Base-by-base conservation (phyloP, 2,329 filamentous ascomycete species). In the Chaetomiaceae sp. region DNA sequence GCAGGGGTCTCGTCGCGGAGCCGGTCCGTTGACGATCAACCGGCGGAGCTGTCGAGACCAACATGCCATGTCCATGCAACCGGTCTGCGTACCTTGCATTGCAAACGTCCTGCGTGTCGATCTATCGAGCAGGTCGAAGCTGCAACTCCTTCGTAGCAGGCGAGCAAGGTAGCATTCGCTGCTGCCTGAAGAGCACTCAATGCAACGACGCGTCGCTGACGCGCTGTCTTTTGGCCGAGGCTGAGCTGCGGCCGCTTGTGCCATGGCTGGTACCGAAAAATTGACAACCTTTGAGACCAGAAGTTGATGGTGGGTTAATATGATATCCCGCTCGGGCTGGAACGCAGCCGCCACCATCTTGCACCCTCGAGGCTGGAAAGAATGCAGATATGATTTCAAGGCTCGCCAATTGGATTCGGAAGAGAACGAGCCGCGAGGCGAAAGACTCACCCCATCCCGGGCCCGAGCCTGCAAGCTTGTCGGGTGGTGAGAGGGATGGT, bases 241-340 rank as follows among this genome's bases (percentile, higher is more conserved):
- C 25, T 22, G 17, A 14, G 25, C 22, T 31, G 15, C 25, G 19
- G 39, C 25, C 25, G 5, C n/a, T 12, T 14, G 7, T 25, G n/a
- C 22, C 44, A 47, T 39, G 14, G 31, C 45, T 42, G 49, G 49
- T 49, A 46, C 39, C 49, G 49, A 53, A 37, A 37, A 40, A n/a
- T n/a, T 25, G 44, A 48, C 17, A 14, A 17, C 38, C 27, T 36
- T 44, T 31, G 22, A 37, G 31, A 23, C 43, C 34, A 20, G 14
- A 23, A 15, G 15, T 27, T 17, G 38, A 43, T 42, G 50, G 53
- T 51, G 53, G 33, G 47, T 38, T 51, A 51, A 55, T 53, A 23
- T 51, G 31, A 45, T 45, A 51, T 49, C 38, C 55, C 51, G 56
- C 27, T 33, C 31, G 36, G 42, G 53, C 29, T 55, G 46, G 49